Conservation (phyloP, 257 asterid species). For the Solanum neorickii region DNA sequence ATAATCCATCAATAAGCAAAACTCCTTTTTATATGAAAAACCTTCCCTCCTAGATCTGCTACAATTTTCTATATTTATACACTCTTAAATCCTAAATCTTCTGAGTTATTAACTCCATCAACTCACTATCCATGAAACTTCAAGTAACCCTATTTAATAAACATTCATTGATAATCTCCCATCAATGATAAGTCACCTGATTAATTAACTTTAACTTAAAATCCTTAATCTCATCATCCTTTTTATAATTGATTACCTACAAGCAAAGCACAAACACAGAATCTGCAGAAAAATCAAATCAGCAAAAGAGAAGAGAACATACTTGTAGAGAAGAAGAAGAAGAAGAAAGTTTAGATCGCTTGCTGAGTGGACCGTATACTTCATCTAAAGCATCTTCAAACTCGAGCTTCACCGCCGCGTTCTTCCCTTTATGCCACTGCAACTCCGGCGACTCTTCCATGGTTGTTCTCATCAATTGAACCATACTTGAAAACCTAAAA, state of each 20-base stretch:
- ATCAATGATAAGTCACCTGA: background rate
- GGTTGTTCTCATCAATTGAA: constrained; percentile 22
- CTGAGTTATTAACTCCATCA: background rate
- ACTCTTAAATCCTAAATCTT: background rate
- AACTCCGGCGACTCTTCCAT: constrained; percentile 9
- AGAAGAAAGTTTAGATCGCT: constrained; percentile 30
- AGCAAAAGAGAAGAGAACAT: background rate
- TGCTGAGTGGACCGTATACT: constrained; percentile 23
- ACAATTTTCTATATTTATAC: background rate
- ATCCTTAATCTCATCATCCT: background rate
- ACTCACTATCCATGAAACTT: background rate
- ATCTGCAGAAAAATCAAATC: background rate
- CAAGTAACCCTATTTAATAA: background rate
- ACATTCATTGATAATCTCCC: background rate
- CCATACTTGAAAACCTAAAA: constrained; percentile 10
- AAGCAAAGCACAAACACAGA: background rate
- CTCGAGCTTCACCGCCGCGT: constrained; percentile 32
- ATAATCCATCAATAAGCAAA: background rate
- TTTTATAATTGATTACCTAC: background rate
- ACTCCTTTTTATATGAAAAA: background rate
- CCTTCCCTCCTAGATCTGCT: background rate
- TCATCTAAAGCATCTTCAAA: constrained; percentile 35
- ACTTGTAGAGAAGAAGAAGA: constrained; percentile 12
- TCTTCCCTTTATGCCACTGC: constrained; percentile 10
- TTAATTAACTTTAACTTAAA: background rate